These are phyloP conservation scores for Penicillium palitans DNA, from an alignment of 2,329 filamentous ascomycete species.

Conservation along the genomic window DNA sequence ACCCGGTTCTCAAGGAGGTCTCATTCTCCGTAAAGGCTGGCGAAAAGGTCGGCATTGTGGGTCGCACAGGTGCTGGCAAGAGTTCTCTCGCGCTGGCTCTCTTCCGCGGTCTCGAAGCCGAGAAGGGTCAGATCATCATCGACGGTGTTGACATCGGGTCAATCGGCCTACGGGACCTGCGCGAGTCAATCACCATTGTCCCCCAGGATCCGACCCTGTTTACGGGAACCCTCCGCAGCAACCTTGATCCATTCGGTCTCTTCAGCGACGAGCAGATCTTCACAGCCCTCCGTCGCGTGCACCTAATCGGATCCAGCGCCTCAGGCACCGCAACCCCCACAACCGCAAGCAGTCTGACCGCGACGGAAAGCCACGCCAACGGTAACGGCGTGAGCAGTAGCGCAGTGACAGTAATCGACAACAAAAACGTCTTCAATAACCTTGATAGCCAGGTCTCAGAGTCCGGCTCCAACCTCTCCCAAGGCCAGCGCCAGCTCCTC, in stretches of 20 bases:
- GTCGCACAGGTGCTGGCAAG: conserved; percentile 93
- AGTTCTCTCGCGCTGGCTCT: conserved; percentile 90
- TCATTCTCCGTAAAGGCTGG: conserved; percentile 81
- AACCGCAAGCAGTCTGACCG: conserved; percentile 30
- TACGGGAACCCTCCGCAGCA: conserved; percentile 85
- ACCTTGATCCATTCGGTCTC: conserved; percentile 85
- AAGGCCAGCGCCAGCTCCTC: conserved; percentile 91
- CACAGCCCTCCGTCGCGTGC: conserved; percentile 79
- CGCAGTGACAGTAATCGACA: conserved; percentile 53
- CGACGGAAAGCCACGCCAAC: conserved; percentile 20
- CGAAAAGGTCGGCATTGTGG: conserved; percentile 95
- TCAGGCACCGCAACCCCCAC: conserved; percentile 41
- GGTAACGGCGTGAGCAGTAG: conserved; percentile 25
- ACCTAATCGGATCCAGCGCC: conserved; percentile 64
- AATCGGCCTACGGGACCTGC: conserved; percentile 90
- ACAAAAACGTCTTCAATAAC: conserved; percentile 94
- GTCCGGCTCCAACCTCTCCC: conserved; percentile 90
- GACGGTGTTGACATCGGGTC: conserved; percentile 86
- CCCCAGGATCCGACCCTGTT: conserved; percentile 93
- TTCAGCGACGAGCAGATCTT: conserved; percentile 93
- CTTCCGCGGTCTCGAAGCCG: conserved; percentile 90
- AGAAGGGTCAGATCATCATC: conserved; percentile 83
- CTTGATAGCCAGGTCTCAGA: conserved; percentile 81
- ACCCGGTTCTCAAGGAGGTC: conserved; percentile 78
- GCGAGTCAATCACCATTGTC: conserved; percentile 93